These are phyloP conservation scores for Starmerella potacharoeniae DNA, from an alignment of 805 yeast species.

Conservation along the genomic window DNA sequence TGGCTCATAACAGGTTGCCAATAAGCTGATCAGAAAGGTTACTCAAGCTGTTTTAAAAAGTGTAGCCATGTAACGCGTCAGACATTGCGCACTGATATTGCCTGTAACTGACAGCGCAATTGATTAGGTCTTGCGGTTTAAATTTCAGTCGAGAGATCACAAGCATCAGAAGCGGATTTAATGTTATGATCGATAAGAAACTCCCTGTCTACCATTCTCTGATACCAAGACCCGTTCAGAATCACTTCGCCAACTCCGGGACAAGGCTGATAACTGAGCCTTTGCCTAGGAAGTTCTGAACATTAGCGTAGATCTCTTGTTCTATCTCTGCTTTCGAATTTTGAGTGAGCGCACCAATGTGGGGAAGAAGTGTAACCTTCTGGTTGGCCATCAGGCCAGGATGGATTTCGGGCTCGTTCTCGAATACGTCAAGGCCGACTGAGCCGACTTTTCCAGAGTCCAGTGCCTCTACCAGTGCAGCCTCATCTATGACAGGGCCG, in stretches of 20 bases:
- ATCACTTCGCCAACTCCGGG: slow-evolving; percentile 4
- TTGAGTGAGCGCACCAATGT: slow-evolving; percentile 71
- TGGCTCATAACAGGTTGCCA: no score
- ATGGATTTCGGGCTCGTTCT: slow-evolving; percentile 49
- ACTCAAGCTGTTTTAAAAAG: no score
- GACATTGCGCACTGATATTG: no score
- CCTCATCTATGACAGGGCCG: slow-evolving; percentile 64
- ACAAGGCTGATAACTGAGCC: slow-evolving; percentile 58
- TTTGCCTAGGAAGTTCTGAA: slow-evolving; percentile 39
- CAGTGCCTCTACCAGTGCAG: slow-evolving; percentile 39
- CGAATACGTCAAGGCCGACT: slow-evolving; percentile 57
- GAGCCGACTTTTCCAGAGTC: slow-evolving; percentile 44
- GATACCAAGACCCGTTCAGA: no score
- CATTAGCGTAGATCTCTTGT: slow-evolving; percentile 56
- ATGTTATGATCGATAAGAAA: no score
- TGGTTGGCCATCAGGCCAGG: slow-evolving; percentile 40
- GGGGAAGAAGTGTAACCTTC: slow-evolving; percentile 63
- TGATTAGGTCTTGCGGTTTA: no score
- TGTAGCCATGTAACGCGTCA: no score
- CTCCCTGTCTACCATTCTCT: no score
- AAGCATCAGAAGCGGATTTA: no score
- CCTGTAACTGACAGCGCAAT: no score
- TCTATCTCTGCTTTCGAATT: slow-evolving; percentile 71
- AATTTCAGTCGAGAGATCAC: no score
- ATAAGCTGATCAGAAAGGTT: no score